Percentiles rank a stretch among this genome's conserved stretches.
phyloP scores from a whole-genome alignment of 2,329 filamentous ascomycete genomes.

The Ceratocystis cacaofunesta region DNA sequence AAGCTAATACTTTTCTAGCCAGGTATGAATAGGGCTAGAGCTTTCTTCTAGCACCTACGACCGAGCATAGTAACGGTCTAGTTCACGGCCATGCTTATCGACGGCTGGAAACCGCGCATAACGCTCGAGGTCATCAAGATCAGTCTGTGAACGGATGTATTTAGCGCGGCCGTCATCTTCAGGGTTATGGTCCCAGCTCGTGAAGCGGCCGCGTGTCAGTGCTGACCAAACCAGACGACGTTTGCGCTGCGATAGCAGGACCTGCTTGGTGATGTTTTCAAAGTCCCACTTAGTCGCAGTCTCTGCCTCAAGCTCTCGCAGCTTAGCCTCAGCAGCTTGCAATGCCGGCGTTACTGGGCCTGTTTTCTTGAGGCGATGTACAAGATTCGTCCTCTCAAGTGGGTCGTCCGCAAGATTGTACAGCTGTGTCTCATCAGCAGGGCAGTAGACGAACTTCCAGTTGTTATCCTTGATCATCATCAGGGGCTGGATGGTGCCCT shows the following conservation, averaged over 20 bases:
- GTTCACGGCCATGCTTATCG: conserved; percentile 38
- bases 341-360: conserved; percentile 21
- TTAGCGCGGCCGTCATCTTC: conserved; percentile 52
- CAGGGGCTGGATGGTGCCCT: conserved; percentile 74
- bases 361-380: conserved; percentile 29
- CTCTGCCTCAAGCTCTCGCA: conserved; percentile 58
- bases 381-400: conserved; percentile 60
- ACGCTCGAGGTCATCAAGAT: conserved; percentile 66
- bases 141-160: conserved; percentile 74
- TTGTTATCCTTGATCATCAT: conserved; percentile 85
- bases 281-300: conserved; percentile 68
- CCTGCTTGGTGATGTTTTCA: conserved; percentile 56
- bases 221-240: conserved; percentile 67
- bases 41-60: neutral
- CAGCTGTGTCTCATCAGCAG: conserved; percentile 69
- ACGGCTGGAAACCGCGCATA: conserved; percentile 57
- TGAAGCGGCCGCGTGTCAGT: conserved; percentile 58
- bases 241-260: conserved; percentile 63
- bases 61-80: conserved; percentile 23
- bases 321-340: conserved; percentile 33
- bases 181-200: conserved; percentile 77
- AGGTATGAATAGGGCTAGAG: neutral
- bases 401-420: conserved; percentile 68
- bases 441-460: conserved; percentile 85
- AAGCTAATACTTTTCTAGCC: neutral